A percentile compares a stretch with the other conserved stretches of the same genome.
Evolutionary conservation across 2,329 filamentous ascomycete species (phyloP).

Genomic region (Cladobotryum mycophilum): DNA sequence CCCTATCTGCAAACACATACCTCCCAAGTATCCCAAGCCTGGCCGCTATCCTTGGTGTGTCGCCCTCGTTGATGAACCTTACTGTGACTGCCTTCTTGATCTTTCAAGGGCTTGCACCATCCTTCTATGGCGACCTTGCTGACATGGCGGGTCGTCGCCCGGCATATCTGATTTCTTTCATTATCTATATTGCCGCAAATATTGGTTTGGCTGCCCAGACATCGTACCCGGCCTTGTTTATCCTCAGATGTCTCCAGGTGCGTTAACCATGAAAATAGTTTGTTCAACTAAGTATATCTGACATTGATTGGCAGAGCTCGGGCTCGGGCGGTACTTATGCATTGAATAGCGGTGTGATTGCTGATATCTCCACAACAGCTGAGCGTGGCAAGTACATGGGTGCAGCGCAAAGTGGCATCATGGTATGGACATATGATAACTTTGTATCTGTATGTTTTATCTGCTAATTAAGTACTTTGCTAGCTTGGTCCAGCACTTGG

Average conservation of each 20-base stretch:
- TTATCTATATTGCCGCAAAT: not conserved
- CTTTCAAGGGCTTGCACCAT: slow-evolving; percentile 2
- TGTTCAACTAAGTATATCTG: no score
- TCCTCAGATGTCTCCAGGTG: slow-evolving; percentile 4
- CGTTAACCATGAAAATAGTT: no score
- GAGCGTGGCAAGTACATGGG: no score
- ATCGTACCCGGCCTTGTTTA: not conserved
- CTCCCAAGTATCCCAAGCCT: not conserved
- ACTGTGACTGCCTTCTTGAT: slow-evolving; percentile 3
- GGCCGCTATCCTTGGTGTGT: not conserved
- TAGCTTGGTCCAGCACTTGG: no score
- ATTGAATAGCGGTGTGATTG: slow-evolving; percentile 2
- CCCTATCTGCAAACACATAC: slow-evolving; percentile 1
- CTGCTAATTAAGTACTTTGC: no score
- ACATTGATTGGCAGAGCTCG: not conserved
- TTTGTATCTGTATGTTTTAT: no score
- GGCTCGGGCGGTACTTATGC: not conserved
- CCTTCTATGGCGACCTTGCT: slow-evolving; percentile 2
- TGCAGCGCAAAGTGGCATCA: no score
- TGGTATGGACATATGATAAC: no score
- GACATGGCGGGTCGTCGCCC: slow-evolving; percentile 2
- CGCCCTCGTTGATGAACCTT: slow-evolving; percentile 2
- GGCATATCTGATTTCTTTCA: not conserved
- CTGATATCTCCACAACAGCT: slow-evolving; percentile 2
- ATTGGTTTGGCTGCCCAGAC: slow-evolving; percentile 2